Conservation (phyloP, 2,329 filamentous ascomycete genomes). For the Phoma herbarum region DNA sequence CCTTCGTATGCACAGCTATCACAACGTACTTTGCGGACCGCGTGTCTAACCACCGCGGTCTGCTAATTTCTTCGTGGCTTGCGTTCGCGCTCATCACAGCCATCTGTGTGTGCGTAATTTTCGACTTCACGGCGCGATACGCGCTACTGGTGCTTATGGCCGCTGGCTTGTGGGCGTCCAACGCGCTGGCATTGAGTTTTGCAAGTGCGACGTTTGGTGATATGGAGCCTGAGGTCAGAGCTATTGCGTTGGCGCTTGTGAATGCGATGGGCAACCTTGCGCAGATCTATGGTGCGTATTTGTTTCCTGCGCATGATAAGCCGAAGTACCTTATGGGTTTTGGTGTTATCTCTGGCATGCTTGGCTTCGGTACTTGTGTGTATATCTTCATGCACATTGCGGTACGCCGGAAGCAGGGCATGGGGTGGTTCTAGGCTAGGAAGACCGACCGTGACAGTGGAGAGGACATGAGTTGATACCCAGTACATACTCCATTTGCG, state of each 20-base stretch:
- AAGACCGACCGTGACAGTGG: neutral
- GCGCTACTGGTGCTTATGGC: conserved; percentile 65
- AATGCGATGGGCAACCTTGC: conserved; percentile 65
- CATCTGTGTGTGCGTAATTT: conserved; percentile 55
- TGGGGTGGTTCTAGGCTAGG: conserved; percentile 12
- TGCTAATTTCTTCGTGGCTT: conserved; percentile 62
- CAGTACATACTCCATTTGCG: neutral
- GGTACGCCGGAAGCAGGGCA: conserved; percentile 37
- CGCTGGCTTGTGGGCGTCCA: conserved; percentile 63
- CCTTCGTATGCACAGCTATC: conserved; percentile 60
- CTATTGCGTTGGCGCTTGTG: conserved; percentile 62
- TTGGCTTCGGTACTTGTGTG: conserved; percentile 41
- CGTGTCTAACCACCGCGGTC: conserved; percentile 56
- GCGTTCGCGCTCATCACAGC: conserved; percentile 50
- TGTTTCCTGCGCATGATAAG: conserved; percentile 60
- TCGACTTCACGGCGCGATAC: conserved; percentile 63
- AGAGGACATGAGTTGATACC: neutral
- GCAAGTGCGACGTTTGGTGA: conserved; percentile 61
- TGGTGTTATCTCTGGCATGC: conserved; percentile 45
- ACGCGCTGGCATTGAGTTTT: conserved; percentile 62
- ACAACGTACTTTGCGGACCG: conserved; percentile 61
- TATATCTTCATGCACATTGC: conserved; percentile 44
- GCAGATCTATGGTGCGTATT: conserved; percentile 63
- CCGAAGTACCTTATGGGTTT: conserved; percentile 56
- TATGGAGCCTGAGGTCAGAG: conserved; percentile 61